phyloP scores from a whole-genome alignment of 164 flowering plant genomes.

The Sextonia rubra region DNA sequence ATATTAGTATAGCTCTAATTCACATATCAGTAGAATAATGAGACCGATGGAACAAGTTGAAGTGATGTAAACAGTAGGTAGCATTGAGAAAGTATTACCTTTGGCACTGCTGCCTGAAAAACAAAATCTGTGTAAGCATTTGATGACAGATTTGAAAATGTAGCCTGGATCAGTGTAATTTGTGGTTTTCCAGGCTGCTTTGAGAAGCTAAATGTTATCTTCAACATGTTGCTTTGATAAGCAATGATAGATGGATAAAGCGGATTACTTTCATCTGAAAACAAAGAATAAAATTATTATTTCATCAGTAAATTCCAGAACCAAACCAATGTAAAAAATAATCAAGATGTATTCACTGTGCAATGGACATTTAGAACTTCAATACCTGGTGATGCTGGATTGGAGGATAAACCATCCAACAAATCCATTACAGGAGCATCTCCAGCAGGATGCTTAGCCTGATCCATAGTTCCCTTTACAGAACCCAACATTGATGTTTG shows the following conservation, averaged over 20 bases:
- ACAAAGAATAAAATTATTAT: constrained; percentile 3
- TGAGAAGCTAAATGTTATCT: constrained; percentile 68
- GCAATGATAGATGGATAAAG: constrained; percentile 68
- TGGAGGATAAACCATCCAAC: constrained; percentile 66
- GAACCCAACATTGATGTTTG: constrained; percentile 1
- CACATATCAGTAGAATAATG: neutral
- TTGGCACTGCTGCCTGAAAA: constrained; percentile 99
- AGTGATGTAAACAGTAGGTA: neutral
- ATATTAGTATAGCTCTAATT: neutral
- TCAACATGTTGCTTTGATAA: constrained; percentile 74
- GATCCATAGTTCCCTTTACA: neutral
- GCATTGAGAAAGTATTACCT: constrained; percentile 42
- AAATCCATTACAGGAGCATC: constrained; percentile 70
- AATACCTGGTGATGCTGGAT: constrained; percentile 38
- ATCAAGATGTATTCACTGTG: constrained; percentile 4
- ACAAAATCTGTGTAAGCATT: constrained; percentile 60
- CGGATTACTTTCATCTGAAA: constrained; percentile 51
- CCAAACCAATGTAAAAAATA: neutral
- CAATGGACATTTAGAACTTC: neutral
- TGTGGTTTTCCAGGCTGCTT: constrained; percentile 67
- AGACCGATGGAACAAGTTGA: neutral
- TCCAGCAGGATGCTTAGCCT: constrained; percentile 30
- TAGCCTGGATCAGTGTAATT: constrained; percentile 64
- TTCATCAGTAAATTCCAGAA: neutral
- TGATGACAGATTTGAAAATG: constrained; percentile 65